Evolutionary conservation across 2,329 filamentous ascomycete species (phyloP), one percentile per base, ranked within the genome.

Genomic region (Sporothrix luriei): DNA sequence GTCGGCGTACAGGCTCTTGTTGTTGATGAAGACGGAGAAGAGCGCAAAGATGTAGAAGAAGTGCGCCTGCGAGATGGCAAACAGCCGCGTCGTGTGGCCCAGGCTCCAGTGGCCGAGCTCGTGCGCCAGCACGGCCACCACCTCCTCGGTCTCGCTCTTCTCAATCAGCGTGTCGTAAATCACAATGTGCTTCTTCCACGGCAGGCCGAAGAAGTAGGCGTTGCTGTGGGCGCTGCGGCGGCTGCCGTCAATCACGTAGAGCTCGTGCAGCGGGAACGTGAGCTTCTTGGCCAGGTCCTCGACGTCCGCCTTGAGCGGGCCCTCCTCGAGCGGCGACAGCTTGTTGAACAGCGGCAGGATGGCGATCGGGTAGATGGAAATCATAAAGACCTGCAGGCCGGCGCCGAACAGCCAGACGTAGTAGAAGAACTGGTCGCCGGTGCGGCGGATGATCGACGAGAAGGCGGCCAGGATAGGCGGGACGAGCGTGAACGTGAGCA

Each of bases 161-260:
- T 97, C 94, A 73, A 99, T 93, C 73, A 99, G 82, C 5, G 96
- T 99, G 78, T 99, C 95, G 79, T 97, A 99, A 78, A 99, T 96
- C 77, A 99, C 95, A 83, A 99, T 99, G 84, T 98, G 96, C 87
- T 98, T 98, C 87, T 97, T 97, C 94, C 94, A 99, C 54, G 95
- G 95, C 69, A 99, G 87, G 71, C 95, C 95, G 76, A 96, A 97
- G 83, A 99, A 99, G 81, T 96, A 97, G 24, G 92, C 74, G 77
- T 97, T 97, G 82, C 90, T 93, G 82, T 97, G 92, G 29, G 91
- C 91, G 77, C 90, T 93, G 75, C 92, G 87, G 84, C 94, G 94
- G 82, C 91, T 94, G 65, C 92, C 93, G 78, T 97, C 92, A 76
- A 99, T 99, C 76, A 98, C 94, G 77, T 97, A 93, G 57, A 99